Evolutionary conservation across 192 early-diverging fungal species (phyloP), one percentile per base, ranked within the genome.

Genomic region (Gamsiella multidivaricata): DNA sequence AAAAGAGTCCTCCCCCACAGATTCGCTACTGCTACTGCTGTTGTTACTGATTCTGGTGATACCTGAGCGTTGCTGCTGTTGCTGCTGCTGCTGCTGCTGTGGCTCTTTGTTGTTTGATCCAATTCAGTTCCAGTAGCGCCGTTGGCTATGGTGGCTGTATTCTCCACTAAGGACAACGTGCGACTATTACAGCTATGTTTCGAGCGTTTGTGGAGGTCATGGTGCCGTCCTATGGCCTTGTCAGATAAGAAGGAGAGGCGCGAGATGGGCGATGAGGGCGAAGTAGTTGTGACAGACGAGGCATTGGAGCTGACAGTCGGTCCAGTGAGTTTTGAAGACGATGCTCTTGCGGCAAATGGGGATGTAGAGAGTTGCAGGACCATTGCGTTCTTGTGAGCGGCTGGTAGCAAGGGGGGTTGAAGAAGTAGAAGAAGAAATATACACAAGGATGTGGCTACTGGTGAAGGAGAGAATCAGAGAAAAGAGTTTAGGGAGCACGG

Each of bases 301-400:
- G 57, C 15, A 0, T 25, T 11, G 3, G 46, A 25, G 20, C 49
- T 20, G 45, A 10, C 2, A 10, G 37, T 31, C 2, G 57, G 33
- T 4, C 20, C 7, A 25, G 47, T 9, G 23, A 45, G 9, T 7
- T 14, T 41, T 20, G 67, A 53, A 11, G 56, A 45, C 0, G 57
- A 2, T 28, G 46, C 36, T 43, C 56, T 33, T 6, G 56, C n/a
- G 1, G 32, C 67, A 17, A 69, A 52, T 0, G 67, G 67, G 5
- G 67, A 69, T 3, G 67, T 54, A 12, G 67, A 52, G 34, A 69
- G 37, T 25, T 69, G 67, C 17, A 69, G 57, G 12, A 69, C 67
- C 67, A 69, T 68, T 23, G 15, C 58, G 10, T 58, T 25, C n/a
- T 25, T 57, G 22, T 15, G 28, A 15, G 22, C 25, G 17, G 3